Evolutionary conservation across 2,329 filamentous ascomycete species (phyloP).

Genomic region (Xylariales sp.): DNA sequence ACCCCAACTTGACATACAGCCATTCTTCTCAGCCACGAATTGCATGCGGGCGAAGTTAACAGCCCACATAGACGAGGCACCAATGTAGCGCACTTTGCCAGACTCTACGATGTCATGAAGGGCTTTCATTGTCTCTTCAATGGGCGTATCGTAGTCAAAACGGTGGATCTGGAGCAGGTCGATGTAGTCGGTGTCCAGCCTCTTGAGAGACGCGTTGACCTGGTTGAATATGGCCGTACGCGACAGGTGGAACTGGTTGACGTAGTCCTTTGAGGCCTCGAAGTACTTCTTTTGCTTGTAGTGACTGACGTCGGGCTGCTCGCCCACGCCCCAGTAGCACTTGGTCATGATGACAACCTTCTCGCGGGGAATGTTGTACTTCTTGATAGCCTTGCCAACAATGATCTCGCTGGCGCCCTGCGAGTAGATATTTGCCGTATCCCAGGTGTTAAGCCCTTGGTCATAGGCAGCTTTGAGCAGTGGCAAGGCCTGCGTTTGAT

Average conservation of each 20-base stretch:
- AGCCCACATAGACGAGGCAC: conserved; percentile 46
- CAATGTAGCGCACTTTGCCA: conserved; percentile 54
- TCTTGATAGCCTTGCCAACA: conserved; percentile 61
- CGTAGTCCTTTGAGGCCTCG: conserved; percentile 31
- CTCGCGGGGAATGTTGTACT: conserved; percentile 60
- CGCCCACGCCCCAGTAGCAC: conserved; percentile 30
- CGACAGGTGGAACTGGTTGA: conserved; percentile 30
- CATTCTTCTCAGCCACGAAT: conserved; percentile 50
- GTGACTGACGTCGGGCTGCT: conserved; percentile 26
- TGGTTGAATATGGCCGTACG: conserved; percentile 34
- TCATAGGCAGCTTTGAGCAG: conserved; percentile 62
- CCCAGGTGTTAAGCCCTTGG: conserved; percentile 55
- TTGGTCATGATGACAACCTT: conserved; percentile 55
- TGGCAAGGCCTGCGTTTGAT: conserved; percentile 39
- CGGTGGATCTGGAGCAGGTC: conserved; percentile 57
- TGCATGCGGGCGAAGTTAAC: conserved; percentile 52
- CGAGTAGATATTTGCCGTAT: conserved; percentile 54
- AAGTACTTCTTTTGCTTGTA: conserved; percentile 16
- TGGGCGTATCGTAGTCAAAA: conserved; percentile 47
- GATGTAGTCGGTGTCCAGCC: conserved; percentile 27
- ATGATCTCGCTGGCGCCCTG: conserved; percentile 62
- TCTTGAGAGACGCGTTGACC: conserved; percentile 28
- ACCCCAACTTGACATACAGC: conserved; percentile 24
- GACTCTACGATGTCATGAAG: conserved; percentile 55
- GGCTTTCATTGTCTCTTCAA: conserved; percentile 60